phyloP scores from a whole-genome alignment of 768 basidiomycete species.

The Hericium rajendrae region DNA sequence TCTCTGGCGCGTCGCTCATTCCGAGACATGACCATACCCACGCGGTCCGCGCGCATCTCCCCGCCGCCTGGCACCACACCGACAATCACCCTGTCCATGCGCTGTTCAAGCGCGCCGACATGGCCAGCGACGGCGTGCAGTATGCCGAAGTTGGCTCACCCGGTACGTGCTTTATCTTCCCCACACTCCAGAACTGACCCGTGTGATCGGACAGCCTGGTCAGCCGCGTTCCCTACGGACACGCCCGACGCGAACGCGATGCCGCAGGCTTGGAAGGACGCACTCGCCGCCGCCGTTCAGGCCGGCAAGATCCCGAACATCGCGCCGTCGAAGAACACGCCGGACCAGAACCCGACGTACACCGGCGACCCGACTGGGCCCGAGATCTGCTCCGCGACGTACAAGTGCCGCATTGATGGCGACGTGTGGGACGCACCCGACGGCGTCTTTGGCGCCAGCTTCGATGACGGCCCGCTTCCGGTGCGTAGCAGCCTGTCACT shows the following conservation, averaged over 20 bases:
- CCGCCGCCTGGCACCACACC: conserved; percentile 50
- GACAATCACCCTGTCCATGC: conserved; percentile 47
- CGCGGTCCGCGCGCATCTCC: conserved; percentile 15
- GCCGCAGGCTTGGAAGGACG: conserved; percentile 64
- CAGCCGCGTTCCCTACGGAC: conserved; percentile 44
- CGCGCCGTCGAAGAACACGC: conserved; percentile 33
- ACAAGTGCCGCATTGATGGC: conserved; percentile 38
- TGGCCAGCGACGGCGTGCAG: conserved; percentile 31
- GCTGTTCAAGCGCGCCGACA: conserved; percentile 46
- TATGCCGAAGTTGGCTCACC: conserved; percentile 53
- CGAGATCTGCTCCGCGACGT: conserved; percentile 68
- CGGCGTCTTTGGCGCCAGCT: conserved; percentile 54
- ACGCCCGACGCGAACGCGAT: conserved; percentile 40
- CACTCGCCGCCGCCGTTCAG: conserved; percentile 53
- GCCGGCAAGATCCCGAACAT: conserved; percentile 70
- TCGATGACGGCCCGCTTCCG: conserved; percentile 73
- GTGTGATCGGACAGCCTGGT: conserved; percentile 43
- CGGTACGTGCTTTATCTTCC: conserved; percentile 27
- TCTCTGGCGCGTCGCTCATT: too few species aligned
- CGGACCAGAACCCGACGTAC: conserved; percentile 27
- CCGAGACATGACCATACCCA: conserved; percentile 9
- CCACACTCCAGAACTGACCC: background rate
- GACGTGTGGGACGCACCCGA: conserved; percentile 74
- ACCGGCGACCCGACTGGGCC: conserved; percentile 35
- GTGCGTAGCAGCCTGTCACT: conserved; percentile 20